Evolutionary conservation across 1,284 basidiomycete genomes (phyloP), one percentile per base, ranked within the genome.

Genomic region (Moniliella sp.): DNA sequence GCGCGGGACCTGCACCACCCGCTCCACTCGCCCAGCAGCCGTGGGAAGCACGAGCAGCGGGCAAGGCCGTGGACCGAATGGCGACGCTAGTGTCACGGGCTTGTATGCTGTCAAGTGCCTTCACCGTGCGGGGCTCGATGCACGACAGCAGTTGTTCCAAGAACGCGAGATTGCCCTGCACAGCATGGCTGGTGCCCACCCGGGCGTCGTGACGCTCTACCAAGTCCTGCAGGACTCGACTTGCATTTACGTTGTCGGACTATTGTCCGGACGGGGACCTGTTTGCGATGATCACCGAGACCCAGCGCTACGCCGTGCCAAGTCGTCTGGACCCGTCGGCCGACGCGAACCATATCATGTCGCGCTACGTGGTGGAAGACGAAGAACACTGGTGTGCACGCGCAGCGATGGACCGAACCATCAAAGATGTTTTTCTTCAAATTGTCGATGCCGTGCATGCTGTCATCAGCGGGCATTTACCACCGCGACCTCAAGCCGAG

Each of bases 401-500:
- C 13, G 30, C 34, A n/a, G 32, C 43, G 18, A 54, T 52, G 50
- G 55, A 58, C 28, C 29, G 34, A 2, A 34, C 50, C 28, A 50
- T 58, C 34, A 49, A 48, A 23, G 39, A 47, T 27, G 55, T 60
- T 32, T 58, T 57, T 27, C 38, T 42, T 30, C 57, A 60, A 63
- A 74, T 94, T 60, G 70, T 94, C 50, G 83, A 88, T 49, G 80
- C 84, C 30, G 80, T 94, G 53, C 76, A 45, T 80, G 79, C 63
- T 73, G 72, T 50, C 74, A 76, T 53, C 48, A 53, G 14, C 58
- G 66, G 69, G 71, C 16, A 82, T 94, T 60, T 91, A 79, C 67
- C 88, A 94, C 63, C 80, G 88, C 35, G 88, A 94, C 62, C 68
- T 97, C 52, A 97, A 94, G 67, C 88, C 0, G 91, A 94, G 66